Conservation (phyloP, 2,329 filamentous ascomycete genomes). For the Clonostachys rhizophaga region DNA sequence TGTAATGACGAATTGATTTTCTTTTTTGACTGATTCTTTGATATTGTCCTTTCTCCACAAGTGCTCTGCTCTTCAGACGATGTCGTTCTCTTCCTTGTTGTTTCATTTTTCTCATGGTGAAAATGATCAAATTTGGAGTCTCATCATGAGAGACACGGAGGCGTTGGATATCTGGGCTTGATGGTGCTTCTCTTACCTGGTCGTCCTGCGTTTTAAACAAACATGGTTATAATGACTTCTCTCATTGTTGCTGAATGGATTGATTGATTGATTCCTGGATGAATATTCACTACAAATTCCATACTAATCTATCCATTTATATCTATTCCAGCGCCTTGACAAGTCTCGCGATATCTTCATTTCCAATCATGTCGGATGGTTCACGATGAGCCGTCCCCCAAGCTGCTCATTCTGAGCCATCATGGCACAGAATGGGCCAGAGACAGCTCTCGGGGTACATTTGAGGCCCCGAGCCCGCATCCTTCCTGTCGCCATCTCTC, state of each 20-base stretch:
- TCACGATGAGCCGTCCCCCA: too few species aligned
- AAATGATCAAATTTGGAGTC: slow-evolving; percentile 15
- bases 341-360: too few species aligned
- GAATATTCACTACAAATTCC: too few species aligned
- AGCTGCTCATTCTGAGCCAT: slow-evolving; percentile 5
- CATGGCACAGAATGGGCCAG: slow-evolving; percentile 16
- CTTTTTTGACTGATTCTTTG: neutral
- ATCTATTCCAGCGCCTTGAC: too few species aligned
- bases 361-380: too few species aligned
- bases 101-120: slow-evolving; percentile 13
- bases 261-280: too few species aligned
- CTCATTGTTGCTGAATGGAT: too few species aligned
- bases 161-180: too few species aligned
- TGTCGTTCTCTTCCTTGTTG: slow-evolving; percentile 14
- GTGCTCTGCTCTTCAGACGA: slow-evolving; percentile 16
- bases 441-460: slow-evolving; percentile 1
- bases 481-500: neutral
- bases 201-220: too few species aligned
- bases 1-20: neutral
- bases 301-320: too few species aligned
- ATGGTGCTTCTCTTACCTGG: too few species aligned
- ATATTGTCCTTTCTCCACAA: neutral
- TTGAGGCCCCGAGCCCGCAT: neutral
- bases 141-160: slow-evolving; percentile 1
- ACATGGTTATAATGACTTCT: too few species aligned